Evolutionary conservation across 371 early-diverging fungal genomes (phyloP).

Genomic region (Funneliformis caledonium): DNA sequence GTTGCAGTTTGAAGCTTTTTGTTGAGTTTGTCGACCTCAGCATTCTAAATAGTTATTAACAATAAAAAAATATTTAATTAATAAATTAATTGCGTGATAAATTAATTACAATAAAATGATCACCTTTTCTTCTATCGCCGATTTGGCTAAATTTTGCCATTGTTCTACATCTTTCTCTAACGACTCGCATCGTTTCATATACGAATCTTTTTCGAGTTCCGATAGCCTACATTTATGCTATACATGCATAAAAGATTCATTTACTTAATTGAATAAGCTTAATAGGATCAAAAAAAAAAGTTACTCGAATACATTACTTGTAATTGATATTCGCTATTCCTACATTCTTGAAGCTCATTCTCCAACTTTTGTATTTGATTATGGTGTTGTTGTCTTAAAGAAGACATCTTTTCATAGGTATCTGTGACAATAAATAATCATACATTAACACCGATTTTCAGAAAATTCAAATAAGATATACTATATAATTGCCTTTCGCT

Average conservation of each 20-base stretch:
- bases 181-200: background rate
- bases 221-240: background rate
- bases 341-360: slow-evolving; percentile 6
- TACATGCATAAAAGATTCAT: background rate
- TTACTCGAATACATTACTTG: background rate
- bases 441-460: background rate
- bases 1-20: background rate
- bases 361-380: background rate
- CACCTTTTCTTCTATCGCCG: slow-evolving; percentile 6
- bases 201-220: background rate
- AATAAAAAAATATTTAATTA: background rate
- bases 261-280: background rate
- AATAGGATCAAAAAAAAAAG: background rate
- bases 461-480: background rate
- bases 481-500: background rate
- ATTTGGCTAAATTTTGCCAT: slow-evolving; percentile 11
- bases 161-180: slow-evolving; percentile 4
- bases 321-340: slow-evolving; percentile 7
- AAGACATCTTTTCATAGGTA: background rate
- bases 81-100: no score
- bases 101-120: background rate
- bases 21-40: background rate
- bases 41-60: background rate
- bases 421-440: background rate
- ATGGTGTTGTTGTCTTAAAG: slow-evolving; percentile 3